These are phyloP conservation scores for Entomortierella beljakovae DNA, from an alignment of 192 early-diverging fungal species.

Conservation along the genomic window DNA sequence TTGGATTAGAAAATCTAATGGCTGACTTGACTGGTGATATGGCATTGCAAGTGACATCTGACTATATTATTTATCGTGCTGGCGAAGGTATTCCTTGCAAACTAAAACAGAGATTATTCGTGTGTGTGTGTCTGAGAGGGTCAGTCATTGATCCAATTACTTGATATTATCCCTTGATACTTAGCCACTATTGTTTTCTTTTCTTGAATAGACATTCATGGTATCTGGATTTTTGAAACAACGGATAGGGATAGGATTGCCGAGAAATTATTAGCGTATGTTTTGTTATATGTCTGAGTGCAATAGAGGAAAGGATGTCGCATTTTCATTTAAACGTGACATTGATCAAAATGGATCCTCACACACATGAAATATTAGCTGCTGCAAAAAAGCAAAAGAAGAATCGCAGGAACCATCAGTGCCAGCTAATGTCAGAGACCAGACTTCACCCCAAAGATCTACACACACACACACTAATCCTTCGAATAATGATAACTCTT, in stretches of 20 bases:
- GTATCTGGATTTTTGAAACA: constrained; percentile 84
- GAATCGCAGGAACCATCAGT: neutral
- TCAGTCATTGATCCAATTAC: no score
- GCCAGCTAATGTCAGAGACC: neutral
- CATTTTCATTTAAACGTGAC: neutral
- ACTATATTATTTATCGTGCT: constrained; percentile 89
- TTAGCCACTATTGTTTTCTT: neutral
- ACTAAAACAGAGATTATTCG: no score
- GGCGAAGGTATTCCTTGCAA: constrained; percentile 67
- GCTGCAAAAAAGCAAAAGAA: constrained; percentile 41
- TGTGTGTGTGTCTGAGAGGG: no score
- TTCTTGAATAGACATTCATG: constrained; percentile 61
- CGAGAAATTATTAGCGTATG: constrained; percentile 60
- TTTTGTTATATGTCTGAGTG: neutral
- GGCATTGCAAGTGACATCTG: constrained; percentile 81
- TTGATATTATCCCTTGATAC: neutral
- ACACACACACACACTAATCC: neutral
- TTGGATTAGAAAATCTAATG: constrained; percentile 84
- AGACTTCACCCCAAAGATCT: neutral
- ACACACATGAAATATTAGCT: constrained; percentile 1
- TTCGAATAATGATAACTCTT: neutral
- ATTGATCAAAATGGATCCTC: neutral
- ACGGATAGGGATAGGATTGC: constrained; percentile 74
- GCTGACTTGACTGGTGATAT: constrained; percentile 75
- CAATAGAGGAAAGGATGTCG: neutral